A percentile compares a stretch with the other conserved stretches of the same genome.
Evolutionary conservation across 108 stramenopile genomes (phyloP).

Genomic region (Discostella stelligeroides): DNA sequence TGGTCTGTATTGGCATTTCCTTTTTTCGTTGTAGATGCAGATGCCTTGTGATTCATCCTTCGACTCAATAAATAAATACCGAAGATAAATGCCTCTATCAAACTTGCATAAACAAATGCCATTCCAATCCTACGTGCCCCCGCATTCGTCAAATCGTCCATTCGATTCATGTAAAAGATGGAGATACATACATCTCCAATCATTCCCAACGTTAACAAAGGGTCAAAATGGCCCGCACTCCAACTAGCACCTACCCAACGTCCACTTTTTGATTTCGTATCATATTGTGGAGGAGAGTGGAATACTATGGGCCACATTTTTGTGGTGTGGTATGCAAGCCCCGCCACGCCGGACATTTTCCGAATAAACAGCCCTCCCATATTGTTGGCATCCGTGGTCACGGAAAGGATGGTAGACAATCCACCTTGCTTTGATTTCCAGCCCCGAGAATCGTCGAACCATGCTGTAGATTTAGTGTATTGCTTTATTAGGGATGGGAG

Average conservation of each 20-base stretch:
- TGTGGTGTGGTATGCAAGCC: conserved; percentile 70
- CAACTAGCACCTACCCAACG: conserved; percentile 66
- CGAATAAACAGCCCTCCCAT: conserved; percentile 89
- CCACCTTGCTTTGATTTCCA: conserved; percentile 90
- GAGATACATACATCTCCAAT: conserved; percentile 60
- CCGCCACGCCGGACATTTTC: conserved; percentile 80
- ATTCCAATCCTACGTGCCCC: conserved; percentile 60
- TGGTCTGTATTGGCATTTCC: not conserved
- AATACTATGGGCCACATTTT: conserved; percentile 79
- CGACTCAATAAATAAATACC: conserved; percentile 46
- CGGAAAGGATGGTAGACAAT: conserved; percentile 65
- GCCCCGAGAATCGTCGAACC: conserved; percentile 73
- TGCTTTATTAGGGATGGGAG: conserved; percentile 29
- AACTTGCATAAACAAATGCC: conserved; percentile 53
- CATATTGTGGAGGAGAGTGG: conserved; percentile 48
- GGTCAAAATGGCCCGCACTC: conserved; percentile 76
- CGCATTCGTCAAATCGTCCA: conserved; percentile 61
- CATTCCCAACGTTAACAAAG: conserved; percentile 57
- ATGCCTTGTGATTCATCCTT: conserved; percentile 22
- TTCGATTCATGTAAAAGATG: conserved; percentile 56
- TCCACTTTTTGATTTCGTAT: conserved; percentile 11
- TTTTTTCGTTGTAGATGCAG: not conserved
- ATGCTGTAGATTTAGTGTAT: conserved; percentile 80
- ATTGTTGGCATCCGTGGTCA: conserved; percentile 86
- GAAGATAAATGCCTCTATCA: conserved; percentile 71